Base-by-base conservation (phyloP, 2,329 filamentous ascomycete genomes). In the Leptoxyphium fumago region DNA sequence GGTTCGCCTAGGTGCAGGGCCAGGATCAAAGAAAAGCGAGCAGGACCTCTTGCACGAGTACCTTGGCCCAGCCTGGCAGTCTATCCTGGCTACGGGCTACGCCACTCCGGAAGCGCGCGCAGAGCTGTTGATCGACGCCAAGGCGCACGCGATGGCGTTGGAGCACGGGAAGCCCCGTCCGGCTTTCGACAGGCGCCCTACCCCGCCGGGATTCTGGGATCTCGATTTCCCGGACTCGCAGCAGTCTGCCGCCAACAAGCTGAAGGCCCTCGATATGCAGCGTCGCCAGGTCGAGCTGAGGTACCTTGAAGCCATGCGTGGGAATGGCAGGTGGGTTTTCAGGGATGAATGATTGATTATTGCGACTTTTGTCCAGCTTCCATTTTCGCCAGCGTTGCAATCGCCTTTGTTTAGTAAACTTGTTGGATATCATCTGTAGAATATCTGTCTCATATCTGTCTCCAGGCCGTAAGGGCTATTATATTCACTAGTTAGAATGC, bases 191-290 rank as follows among this genome's bases (percentile, higher is more conserved):
- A 74, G 86, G 42, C 72, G 75, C 49, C 70, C 67, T 39, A 85
- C 82, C 9, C 88, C 91, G 10, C 85, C 86, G 1, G 88, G 87
- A 0, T 96, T 85, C 59, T 98, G 91, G 91, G 73, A 84, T 43
- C 74, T 82, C 1, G 89, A 94, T 52, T 94, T 98, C 59, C 88
- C 89, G 1, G 78, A 69, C 21, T 95, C 91, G 1, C 91, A 96
- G 60, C 84, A 95, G 62, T 64, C 80, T 26, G 68, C 75, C 52
- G 66, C 70, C 43, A 77, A 89, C 54, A 74, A 74, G 45, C 71
- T 73, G 47, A 77, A 79, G 56, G 82, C 82, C 0, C 70, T 69
- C n/a, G 71, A 70, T 52, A 65, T 75, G 47, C 80, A 83, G 57
- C 73, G 71, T 50, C 68, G 76, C 41, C 72, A 76, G 45, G 71